phyloP scores from a whole-genome alignment of 495 filamentous ascomycete species.

The Penicillium antarcticum region DNA sequence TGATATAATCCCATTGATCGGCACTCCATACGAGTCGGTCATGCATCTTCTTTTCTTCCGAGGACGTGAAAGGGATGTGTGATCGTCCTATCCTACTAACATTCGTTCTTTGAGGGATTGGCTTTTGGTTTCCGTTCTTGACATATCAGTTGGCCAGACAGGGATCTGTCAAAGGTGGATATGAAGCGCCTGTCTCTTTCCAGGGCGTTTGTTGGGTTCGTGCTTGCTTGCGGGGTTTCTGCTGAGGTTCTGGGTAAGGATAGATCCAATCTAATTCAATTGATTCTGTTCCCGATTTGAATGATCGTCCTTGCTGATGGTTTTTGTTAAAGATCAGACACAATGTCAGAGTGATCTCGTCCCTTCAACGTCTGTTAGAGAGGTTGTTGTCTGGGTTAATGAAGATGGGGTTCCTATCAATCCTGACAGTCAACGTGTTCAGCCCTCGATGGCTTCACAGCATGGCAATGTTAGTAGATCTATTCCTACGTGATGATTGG shows the following conservation, averaged over 20 bases:
- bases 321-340: not conserved
- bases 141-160: not conserved
- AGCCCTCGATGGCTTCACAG: not conserved
- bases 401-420: slow-evolving; percentile 52
- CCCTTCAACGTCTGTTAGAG: slow-evolving; percentile 27
- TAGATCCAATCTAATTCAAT: not conserved
- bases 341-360: not conserved
- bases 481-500: not conserved
- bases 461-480: slow-evolving; percentile 17
- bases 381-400: slow-evolving; percentile 65
- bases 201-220: slow-evolving; percentile 10
- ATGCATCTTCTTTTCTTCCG: no score
- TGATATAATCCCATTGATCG: slow-evolving; percentile 25
- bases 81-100: slow-evolving; percentile 8
- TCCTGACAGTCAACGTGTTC: slow-evolving; percentile 15
- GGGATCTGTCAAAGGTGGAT: not conserved
- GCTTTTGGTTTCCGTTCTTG: no score
- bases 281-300: not conserved
- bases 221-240: slow-evolving; percentile 12
- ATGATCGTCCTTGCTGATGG: not conserved
- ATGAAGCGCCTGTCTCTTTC: slow-evolving; percentile 17
- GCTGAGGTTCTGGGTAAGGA: slow-evolving; percentile 15
- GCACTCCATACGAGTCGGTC: not conserved
- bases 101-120: not conserved
- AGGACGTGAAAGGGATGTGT: no score